These are phyloP conservation scores for Flaveria brownii DNA, from an alignment of 129 eudicot species.

Conservation along the genomic window DNA sequence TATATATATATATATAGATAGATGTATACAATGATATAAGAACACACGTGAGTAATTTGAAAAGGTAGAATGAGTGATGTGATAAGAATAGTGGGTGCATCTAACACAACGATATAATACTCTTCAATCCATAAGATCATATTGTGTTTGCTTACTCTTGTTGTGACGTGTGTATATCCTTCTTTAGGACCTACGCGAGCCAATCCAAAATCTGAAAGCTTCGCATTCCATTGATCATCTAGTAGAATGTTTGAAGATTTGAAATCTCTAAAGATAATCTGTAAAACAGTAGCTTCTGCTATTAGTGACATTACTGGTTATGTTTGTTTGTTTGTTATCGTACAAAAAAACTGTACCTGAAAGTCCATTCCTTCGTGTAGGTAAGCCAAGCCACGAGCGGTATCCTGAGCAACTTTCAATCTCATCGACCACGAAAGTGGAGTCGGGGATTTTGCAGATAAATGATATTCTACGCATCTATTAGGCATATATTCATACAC, in stretches of 20 bases:
- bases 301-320: too few relatives aligned
- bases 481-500: slow-evolving; percentile 89
- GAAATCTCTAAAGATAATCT: slow-evolving; percentile 93
- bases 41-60: too few relatives aligned
- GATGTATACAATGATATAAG: too few relatives aligned
- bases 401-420: slow-evolving; percentile 74
- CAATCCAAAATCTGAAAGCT: slow-evolving; percentile 91
- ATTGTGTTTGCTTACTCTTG: slow-evolving; percentile 56
- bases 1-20: too few relatives aligned
- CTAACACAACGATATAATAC: not conserved
- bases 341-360: slow-evolving; percentile 47
- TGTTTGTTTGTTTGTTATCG: too few relatives aligned
- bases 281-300: not conserved
- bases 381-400: slow-evolving; percentile 87
- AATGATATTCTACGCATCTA: slow-evolving; percentile 73
- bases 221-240: slow-evolving; percentile 91
- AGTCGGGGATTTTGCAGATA: slow-evolving; percentile 53
- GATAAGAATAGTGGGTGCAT: too few relatives aligned
- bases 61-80: too few relatives aligned
- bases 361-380: slow-evolving; percentile 89
- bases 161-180: slow-evolving; percentile 82
- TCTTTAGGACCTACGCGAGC: slow-evolving; percentile 91
- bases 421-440: slow-evolving; percentile 78
- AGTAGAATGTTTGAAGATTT: slow-evolving; percentile 89
- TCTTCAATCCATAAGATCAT: not conserved